A percentile compares a stretch with the other conserved stretches of the same genome.
Conservation (phyloP, 1,139 yeast genomes). For the Petasospora rhodanensis region DNA sequence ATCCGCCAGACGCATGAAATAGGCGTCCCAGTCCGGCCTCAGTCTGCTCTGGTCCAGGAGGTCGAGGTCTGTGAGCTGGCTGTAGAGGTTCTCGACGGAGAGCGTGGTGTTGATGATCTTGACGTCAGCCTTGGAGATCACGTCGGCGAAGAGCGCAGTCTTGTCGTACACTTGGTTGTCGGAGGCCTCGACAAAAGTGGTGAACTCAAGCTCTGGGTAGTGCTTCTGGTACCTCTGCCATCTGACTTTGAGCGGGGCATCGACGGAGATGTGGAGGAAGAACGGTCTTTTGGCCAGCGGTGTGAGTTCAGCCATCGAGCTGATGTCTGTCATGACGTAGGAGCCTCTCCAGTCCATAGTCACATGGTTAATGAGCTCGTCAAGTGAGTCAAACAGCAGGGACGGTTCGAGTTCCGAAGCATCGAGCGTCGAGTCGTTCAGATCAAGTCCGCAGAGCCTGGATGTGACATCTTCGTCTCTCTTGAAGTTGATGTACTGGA, state of each 20-base stretch:
- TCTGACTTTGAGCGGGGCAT: constrained; percentile 63
- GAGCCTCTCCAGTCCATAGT: constrained; percentile 67
- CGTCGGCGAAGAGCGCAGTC: constrained; percentile 40
- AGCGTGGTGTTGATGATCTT: constrained; percentile 57
- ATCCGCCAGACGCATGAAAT: constrained; percentile 89
- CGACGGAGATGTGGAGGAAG: constrained; percentile 74
- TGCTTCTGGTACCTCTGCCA: constrained; percentile 40
- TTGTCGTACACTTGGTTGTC: constrained; percentile 41
- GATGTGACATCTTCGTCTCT: constrained; percentile 5
- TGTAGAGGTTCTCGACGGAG: constrained; percentile 44
- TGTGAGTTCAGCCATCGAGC: constrained; percentile 40
- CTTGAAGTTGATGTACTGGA: constrained; percentile 32
- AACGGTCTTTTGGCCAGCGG: constrained; percentile 72
- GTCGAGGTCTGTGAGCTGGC: constrained; percentile 49
- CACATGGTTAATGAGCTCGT: constrained; percentile 52
- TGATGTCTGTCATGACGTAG: constrained; percentile 56
- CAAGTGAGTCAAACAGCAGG: constrained; percentile 33
- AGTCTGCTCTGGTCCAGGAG: constrained; percentile 55
- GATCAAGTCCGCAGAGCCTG: constrained; percentile 12
- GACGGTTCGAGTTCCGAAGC: constrained; percentile 24
- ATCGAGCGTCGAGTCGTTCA: constrained; percentile 11
- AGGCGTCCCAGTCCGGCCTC: constrained; percentile 94
- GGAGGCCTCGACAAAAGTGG: constrained; percentile 41
- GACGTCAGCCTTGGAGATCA: constrained; percentile 54
- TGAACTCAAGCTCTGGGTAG: constrained; percentile 21